Percentiles rank a stretch among this genome's conserved stretches.
These are phyloP conservation scores for Phaeolepiota aurea DNA, from an alignment of 768 basidiomycete species.

Conservation along the genomic window DNA sequence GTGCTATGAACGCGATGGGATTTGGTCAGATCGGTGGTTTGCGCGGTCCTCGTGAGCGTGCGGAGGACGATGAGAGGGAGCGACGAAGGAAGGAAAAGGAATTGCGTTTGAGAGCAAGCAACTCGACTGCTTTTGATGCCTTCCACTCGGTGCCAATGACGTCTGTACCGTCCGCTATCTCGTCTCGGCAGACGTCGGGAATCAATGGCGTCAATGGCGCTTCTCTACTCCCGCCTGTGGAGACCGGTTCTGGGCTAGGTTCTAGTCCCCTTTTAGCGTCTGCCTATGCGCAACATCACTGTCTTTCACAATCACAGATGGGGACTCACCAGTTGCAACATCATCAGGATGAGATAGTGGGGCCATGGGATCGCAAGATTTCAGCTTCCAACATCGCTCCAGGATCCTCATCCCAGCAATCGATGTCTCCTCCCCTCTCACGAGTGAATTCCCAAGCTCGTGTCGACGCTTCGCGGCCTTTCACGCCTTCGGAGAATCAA, in stretches of 20 bases:
- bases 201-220: constrained; percentile 12
- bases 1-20: constrained; percentile 29
- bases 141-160: constrained; percentile 54
- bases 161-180: constrained; percentile 12
- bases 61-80: constrained; percentile 51
- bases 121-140: constrained; percentile 59
- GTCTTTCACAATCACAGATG: background rate
- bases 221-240: constrained; percentile 9
- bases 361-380: constrained; percentile 35
- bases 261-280: constrained; percentile 14
- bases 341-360: constrained; percentile 24
- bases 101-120: constrained; percentile 30
- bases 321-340: constrained; percentile 4
- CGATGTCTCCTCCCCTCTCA: constrained; percentile 19
- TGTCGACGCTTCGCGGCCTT: background rate
- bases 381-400: constrained; percentile 4
- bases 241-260: constrained; percentile 10
- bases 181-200: constrained; percentile 29
- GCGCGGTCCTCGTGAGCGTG: constrained; percentile 57
- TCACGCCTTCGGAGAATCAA: constrained; percentile 6
- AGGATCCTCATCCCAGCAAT: constrained; percentile 23
- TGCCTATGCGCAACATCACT: constrained; percentile 9
- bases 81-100: constrained; percentile 48
- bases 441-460: constrained; percentile 1
- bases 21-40: constrained; percentile 18